Conservation (phyloP, 306 rosid genomes). For the Lathyrus sativus region DNA sequence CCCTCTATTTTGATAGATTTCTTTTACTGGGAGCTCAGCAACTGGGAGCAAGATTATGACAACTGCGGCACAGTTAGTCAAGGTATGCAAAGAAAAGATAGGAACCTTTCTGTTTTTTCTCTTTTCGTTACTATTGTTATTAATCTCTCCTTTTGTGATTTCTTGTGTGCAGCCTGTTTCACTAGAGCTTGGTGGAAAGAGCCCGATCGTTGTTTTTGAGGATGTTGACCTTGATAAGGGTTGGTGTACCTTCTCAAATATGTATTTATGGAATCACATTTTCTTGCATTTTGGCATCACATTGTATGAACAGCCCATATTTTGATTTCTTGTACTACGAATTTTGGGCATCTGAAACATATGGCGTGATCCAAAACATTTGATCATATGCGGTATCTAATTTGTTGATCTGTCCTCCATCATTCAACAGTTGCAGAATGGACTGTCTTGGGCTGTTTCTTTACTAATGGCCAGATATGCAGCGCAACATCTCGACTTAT, state of each 20-base stretch:
- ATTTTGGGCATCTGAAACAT: constrained; percentile 15
- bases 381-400: neutral
- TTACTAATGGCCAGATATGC: constrained; percentile 99
- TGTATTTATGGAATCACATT: constrained; percentile 6
- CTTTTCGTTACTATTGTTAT: too few species aligned
- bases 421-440: constrained; percentile 87
- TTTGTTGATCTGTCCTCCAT: constrained; percentile 34
- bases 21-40: constrained; percentile 88
- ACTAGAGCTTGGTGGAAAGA: constrained; percentile 94
- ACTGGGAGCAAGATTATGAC: constrained; percentile 94
- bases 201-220: constrained; percentile 87
- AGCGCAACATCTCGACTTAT: constrained; percentile 98
- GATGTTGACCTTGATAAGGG: constrained; percentile 98
- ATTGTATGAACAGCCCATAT: neutral
- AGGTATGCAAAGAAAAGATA: constrained; percentile 46
- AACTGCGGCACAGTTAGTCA: constrained; percentile 79
- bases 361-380: constrained; percentile 6
- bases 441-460: constrained; percentile 88
- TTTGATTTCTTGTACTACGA: constrained; percentile 21
- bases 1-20: constrained; percentile 59
- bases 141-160: constrained; percentile 32
- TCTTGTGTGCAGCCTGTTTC: constrained; percentile 79
- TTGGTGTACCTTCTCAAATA: constrained; percentile 50
- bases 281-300: constrained; percentile 9
- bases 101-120: too few species aligned